Conservation (phyloP, 2,329 filamentous ascomycete species). For the Elsinoe ampelina region DNA sequence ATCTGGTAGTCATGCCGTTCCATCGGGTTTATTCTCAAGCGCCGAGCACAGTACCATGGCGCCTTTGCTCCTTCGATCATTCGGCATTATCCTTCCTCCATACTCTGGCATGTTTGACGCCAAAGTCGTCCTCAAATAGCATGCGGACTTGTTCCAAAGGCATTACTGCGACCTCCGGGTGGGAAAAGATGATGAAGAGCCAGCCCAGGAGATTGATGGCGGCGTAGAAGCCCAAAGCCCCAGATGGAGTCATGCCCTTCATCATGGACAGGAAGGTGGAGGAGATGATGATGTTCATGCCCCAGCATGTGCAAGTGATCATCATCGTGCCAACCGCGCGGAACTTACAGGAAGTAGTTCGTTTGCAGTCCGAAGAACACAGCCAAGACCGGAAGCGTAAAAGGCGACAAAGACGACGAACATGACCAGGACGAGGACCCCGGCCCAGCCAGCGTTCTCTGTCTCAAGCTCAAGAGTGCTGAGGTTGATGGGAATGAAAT, state of each 20-base stretch:
- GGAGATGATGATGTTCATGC: constrained; percentile 41
- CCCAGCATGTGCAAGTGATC: constrained; percentile 37
- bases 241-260: constrained; percentile 41
- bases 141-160: constrained; percentile 46
- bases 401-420: constrained; percentile 38
- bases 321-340: constrained; percentile 43
- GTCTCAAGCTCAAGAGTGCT: constrained; percentile 30
- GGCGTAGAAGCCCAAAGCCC: constrained; percentile 45
- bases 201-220: constrained; percentile 39
- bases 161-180: constrained; percentile 48
- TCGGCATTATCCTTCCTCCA: not conserved
- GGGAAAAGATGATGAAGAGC: constrained; percentile 41
- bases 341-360: constrained; percentile 42
- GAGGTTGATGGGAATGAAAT: constrained; percentile 39
- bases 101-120: not conserved
- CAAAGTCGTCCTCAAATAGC: constrained; percentile 41
- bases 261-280: constrained; percentile 44
- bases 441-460: constrained; percentile 24
- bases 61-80: no score
- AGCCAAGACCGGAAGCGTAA: constrained; percentile 39
- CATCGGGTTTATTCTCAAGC: no score
- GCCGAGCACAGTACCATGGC: not conserved
- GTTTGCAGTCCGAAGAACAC: constrained; percentile 39
- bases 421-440: constrained; percentile 33
- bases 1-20: no score